Conservation (phyloP, 2,329 filamentous ascomycete species). For the Chrysosphaeria jannelii region DNA sequence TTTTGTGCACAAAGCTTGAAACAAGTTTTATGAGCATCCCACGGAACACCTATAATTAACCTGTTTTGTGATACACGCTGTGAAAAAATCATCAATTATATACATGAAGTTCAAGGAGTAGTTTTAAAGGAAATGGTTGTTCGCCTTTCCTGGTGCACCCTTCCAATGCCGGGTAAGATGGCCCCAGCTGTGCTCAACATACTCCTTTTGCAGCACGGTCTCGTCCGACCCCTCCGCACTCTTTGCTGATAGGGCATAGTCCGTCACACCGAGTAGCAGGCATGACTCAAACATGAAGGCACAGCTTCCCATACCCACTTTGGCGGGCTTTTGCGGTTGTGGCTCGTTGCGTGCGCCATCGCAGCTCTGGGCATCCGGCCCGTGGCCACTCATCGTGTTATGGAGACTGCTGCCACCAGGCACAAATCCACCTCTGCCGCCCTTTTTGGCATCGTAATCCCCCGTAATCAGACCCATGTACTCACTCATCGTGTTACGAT, state of each 20-base stretch:
- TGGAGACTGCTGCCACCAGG: slow-evolving; percentile 31
- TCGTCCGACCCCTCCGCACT: slow-evolving; percentile 9
- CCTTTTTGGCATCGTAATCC: slow-evolving; percentile 31
- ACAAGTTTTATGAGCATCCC: too few species aligned
- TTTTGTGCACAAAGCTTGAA: too few species aligned
- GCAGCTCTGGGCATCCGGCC: slow-evolving; percentile 25
- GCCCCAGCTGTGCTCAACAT: slow-evolving; percentile 60
- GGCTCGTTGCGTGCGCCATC: slow-evolving; percentile 24
- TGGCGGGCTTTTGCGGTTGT: slow-evolving; percentile 15
- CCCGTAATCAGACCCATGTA: slow-evolving; percentile 30
- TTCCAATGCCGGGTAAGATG: slow-evolving; percentile 8
- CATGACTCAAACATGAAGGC: slow-evolving; percentile 42
- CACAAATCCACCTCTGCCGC: slow-evolving; percentile 22
- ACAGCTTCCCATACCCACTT: slow-evolving; percentile 29
- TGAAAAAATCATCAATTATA: too few species aligned
- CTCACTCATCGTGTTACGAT: slow-evolving; percentile 36
- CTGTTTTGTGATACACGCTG: too few species aligned
- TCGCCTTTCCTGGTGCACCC: slow-evolving; percentile 1
- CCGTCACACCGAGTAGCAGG: slow-evolving; percentile 39
- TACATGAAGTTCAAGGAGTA: too few species aligned
- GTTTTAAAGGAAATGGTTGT: slow-evolving; percentile 2
- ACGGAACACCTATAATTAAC: too few species aligned
- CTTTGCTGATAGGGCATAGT: slow-evolving; percentile 28
- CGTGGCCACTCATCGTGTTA: slow-evolving; percentile 40
- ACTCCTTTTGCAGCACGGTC: slow-evolving; percentile 27